Percentiles rank a stretch among this genome's conserved stretches.
Evolutionary conservation across 2,329 filamentous ascomycete species (phyloP).

Genomic region (Colletotrichum eleusines): DNA sequence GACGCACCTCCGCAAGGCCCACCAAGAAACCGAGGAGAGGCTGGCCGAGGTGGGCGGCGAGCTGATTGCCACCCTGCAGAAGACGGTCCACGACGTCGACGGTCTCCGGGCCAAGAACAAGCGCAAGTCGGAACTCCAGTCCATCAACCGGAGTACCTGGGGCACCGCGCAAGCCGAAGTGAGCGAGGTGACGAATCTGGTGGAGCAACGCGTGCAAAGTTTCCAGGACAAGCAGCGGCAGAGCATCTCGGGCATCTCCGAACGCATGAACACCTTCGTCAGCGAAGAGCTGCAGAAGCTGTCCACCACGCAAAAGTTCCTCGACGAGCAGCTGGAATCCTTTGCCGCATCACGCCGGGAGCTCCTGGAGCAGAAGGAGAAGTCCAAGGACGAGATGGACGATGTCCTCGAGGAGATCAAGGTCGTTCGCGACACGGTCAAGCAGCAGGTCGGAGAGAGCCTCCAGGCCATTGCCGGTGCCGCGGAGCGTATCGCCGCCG

Average conservation of each 20-base stretch:
- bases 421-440: conserved; percentile 87
- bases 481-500: conserved; percentile 88
- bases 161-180: conserved; percentile 80
- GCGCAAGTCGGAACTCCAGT: conserved; percentile 86
- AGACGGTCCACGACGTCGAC: conserved; percentile 83
- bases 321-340: conserved; percentile 75
- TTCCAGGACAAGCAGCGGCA: conserved; percentile 80
- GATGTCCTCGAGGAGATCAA: conserved; percentile 93
- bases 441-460: conserved; percentile 85
- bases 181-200: conserved; percentile 77
- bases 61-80: conserved; percentile 81
- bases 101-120: conserved; percentile 88
- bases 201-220: conserved; percentile 80
- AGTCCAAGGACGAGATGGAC: conserved; percentile 88
- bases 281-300: conserved; percentile 79
- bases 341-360: conserved; percentile 77
- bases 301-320: conserved; percentile 74
- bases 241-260: conserved; percentile 75
- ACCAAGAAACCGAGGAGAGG: conserved; percentile 85
- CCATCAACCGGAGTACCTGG: conserved; percentile 84
- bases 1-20: conserved; percentile 81
- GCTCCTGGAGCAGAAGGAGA: conserved; percentile 74
- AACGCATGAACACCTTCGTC: conserved; percentile 83
- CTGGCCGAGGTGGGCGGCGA: conserved; percentile 79
- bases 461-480: conserved; percentile 85